phyloP scores from a whole-genome alignment of 1,284 basidiomycete species.

The Puccinia horiana region DNA sequence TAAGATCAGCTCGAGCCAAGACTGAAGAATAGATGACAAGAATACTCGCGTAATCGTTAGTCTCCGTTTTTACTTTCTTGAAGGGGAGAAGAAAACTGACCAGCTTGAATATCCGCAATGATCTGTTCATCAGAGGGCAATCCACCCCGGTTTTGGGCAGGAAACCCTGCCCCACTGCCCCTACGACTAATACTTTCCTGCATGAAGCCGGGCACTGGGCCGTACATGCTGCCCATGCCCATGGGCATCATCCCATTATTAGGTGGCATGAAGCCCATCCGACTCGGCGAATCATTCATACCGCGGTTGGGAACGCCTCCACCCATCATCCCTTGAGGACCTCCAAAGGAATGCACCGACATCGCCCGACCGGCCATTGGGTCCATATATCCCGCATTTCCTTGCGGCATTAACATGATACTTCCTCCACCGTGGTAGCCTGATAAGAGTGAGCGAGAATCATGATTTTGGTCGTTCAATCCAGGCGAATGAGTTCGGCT shows the following conservation, averaged over 20 bases:
- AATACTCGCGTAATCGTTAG: not conserved
- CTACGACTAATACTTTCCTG: constrained; percentile 35
- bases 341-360: constrained; percentile 48
- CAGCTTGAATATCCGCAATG: constrained; percentile 51
- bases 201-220: constrained; percentile 40
- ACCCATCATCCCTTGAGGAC: constrained; percentile 46
- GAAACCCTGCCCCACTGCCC: constrained; percentile 43
- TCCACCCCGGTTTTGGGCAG: constrained; percentile 22
- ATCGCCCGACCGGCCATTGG: constrained; percentile 42
- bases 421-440: constrained; percentile 47
- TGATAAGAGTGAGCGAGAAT: constrained; percentile 47
- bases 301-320: constrained; percentile 29
- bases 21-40: constrained; percentile 64
- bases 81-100: constrained; percentile 27
- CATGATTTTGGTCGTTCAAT: constrained; percentile 41
- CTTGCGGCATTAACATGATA: constrained; percentile 44
- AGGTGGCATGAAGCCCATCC: constrained; percentile 2
- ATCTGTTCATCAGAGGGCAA: constrained; percentile 52
- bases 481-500: constrained; percentile 47
- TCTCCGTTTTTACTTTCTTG: not conserved
- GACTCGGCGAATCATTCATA: constrained; percentile 34
- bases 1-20: constrained; percentile 75
- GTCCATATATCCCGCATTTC: constrained; percentile 26
- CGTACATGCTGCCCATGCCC: constrained; percentile 32
- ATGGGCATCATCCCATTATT: constrained; percentile 26